Base-by-base conservation (phyloP, 495 filamentous ascomycete genomes). In the Penicillium psychrofluorescens region DNA sequence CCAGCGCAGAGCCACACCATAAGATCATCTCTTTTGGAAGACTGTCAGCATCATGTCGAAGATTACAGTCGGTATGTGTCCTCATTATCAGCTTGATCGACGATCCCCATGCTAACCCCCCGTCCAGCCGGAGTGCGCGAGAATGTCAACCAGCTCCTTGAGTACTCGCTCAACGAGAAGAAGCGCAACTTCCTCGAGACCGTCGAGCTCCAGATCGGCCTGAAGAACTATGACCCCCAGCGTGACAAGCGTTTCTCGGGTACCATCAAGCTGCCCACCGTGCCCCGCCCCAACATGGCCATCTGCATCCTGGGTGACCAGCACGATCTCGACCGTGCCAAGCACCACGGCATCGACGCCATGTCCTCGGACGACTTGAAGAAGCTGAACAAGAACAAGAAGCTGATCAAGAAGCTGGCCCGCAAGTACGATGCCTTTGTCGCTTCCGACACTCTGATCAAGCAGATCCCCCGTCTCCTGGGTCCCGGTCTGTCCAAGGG, bases 371-470 rank as follows among this genome's bases (percentile, higher is more conserved):
- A 98, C 59, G 92, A 98, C 72, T 75, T 98, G 70, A 97, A 97
- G 86, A 98, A 98, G 84, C 86, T 98, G 53, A 98, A 98, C 83
- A 98, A 97, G 86, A 98, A 98, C 86, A 98, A 98, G 85, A 98
- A 98, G 83, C 82, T 98, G 58, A 96, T 98, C 84, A 98, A 98
- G 86, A 98, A 97, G 83, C 87, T 98, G 49, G 94, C 92, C 53
- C 88, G 90, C 78, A 97, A 97, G 78, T 97, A 98, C 82, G 94
- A 98, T 76, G 91, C 90, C 54, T 98, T 98, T 76, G 72, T 98
- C 63, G 84, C 92, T 64, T 96, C 90, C 64, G 92, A 98, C 61
- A 72, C 83, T 63, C 74, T 98, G 55, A 95, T 98, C 83, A 95
- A 94, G 80, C 94, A 97, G 81, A 97, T 98, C 61, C 92, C 92